phyloP scores from a whole-genome alignment of 495 filamentous ascomycete species.

The Daldinia concentrica region DNA sequence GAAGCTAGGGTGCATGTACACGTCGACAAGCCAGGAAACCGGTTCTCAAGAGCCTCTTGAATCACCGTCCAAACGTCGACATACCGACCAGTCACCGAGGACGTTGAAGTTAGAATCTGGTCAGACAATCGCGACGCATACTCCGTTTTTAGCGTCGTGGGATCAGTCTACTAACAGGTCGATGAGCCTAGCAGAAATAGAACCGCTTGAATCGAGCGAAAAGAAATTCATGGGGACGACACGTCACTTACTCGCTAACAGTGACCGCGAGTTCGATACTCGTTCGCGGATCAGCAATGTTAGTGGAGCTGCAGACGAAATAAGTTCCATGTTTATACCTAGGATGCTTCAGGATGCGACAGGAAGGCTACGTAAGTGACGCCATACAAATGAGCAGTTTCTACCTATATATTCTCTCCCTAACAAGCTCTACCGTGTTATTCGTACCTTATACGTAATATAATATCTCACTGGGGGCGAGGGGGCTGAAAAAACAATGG shows the following conservation, averaged over 20 bases:
- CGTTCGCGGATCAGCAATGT: slow-evolving; percentile 60
- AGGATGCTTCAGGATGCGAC: slow-evolving; percentile 69
- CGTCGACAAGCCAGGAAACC: slow-evolving; percentile 46
- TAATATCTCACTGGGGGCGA: not conserved
- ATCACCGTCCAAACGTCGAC: slow-evolving; percentile 59
- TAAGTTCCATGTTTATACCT: slow-evolving; percentile 63
- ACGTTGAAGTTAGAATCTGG: slow-evolving; percentile 31
- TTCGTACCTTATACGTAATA: not conserved
- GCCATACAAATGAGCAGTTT: not conserved
- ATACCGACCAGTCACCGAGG: slow-evolving; percentile 51
- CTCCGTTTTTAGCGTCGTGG: slow-evolving; percentile 38
- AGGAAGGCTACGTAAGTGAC: slow-evolving; percentile 63
- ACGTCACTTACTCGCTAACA: slow-evolving; percentile 44
- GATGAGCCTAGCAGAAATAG: slow-evolving; percentile 23
- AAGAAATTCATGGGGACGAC: slow-evolving; percentile 30
- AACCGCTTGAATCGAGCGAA: slow-evolving; percentile 24
- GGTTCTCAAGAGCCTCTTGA: slow-evolving; percentile 50
- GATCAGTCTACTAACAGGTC: slow-evolving; percentile 28
- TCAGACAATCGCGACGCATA: slow-evolving; percentile 28
- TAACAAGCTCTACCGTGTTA: not conserved
- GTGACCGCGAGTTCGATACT: slow-evolving; percentile 58
- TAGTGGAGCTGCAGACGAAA: slow-evolving; percentile 64
- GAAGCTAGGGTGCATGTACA: slow-evolving; percentile 62
- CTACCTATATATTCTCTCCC: not conserved
- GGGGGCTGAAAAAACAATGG: not conserved